These are phyloP conservation scores for Beauveria medogensis DNA, from an alignment of 2,329 filamentous ascomycete species.

Conservation along the genomic window DNA sequence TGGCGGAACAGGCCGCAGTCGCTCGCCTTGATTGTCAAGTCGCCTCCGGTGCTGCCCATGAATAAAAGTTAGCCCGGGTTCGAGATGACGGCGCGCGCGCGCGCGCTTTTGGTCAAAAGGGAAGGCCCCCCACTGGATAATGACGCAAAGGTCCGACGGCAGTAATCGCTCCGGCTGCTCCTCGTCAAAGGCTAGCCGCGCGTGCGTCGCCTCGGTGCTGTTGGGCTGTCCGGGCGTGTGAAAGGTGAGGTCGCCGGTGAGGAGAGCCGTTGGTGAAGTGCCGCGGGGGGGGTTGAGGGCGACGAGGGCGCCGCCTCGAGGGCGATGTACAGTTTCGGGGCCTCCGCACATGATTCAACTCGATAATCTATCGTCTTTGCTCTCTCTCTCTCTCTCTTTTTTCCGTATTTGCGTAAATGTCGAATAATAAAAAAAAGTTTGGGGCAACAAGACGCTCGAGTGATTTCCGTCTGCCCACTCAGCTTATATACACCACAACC, in stretches of 20 bases:
- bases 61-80: neutral
- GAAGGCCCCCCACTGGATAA: constrained; percentile 34
- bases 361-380: neutral
- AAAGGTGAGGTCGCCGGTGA: constrained; percentile 34
- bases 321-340: constrained; percentile 30
- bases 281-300: constrained; percentile 28
- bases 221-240: constrained; percentile 32
- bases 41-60: constrained; percentile 29
- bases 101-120: neutral
- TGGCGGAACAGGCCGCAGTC: constrained; percentile 36
- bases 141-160: constrained; percentile 25
- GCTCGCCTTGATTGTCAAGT: constrained; percentile 30
- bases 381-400: neutral
- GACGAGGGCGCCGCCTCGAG: constrained; percentile 38
- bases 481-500: neutral
- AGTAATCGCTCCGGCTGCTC: constrained; percentile 13
- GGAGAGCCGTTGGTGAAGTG: neutral
- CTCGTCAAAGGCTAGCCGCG: constrained; percentile 28
- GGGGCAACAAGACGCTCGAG: too few relatives aligned
- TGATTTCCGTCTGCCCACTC: neutral
- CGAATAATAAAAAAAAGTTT: neutral
- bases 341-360: constrained; percentile 33
- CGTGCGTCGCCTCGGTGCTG: constrained; percentile 33
- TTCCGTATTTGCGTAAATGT: neutral
- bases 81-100: too few relatives aligned